Evolutionary conservation across 768 basidiomycete genomes (phyloP), one percentile per base, ranked within the genome.

Genomic region (Rhizopogon vulgaris): DNA sequence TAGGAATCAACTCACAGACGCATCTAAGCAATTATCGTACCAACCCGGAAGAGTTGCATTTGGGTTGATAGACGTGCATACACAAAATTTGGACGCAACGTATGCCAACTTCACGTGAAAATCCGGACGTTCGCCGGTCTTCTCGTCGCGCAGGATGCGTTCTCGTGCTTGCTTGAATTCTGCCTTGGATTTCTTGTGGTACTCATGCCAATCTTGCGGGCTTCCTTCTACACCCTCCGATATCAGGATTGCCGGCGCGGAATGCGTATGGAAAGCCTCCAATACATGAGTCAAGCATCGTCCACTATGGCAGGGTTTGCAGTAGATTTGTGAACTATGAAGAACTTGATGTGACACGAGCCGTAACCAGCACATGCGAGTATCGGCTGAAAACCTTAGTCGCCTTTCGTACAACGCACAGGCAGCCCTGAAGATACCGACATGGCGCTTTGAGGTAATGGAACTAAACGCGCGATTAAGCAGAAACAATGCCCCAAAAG

Each of bases 11-110:
- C 63, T 55, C 39, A 70, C 67, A 3, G 67, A 69, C 27, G 59
- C 56, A 15, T 41, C 61, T 38, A 51, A 51, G 45, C 59, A 63
- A 49, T 61, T 59, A 53, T 90, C 87, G 57, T 89, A 89, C 78
- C 80, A 88, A 3, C 87, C 87, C 18, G 64, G 63, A 39, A 61
- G 65, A n/a, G 74, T 69, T 30, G 64, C 64, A 7, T 65, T 57
- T 8, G 56, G 38, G 54, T 76, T 75, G 14, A 76, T 50, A 2
- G 85, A 78, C 39, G 68, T 74, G 60, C 80, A 83, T 34, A 66
- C 65, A 8, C 56, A 58, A 56, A 78, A 87, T 18, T 66, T 69
- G 49, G 71, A 62, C 9, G 86, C 80, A 18, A 76, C 66, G 40
- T 78, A 61, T 5, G 69, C 68, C 27, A 83, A 72, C 43, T 74